A percentile compares a stretch with the other conserved stretches of the same genome.
Evolutionary conservation across 2,329 filamentous ascomycete genomes (phyloP).

Genomic region (Beauveria asiatica): DNA sequence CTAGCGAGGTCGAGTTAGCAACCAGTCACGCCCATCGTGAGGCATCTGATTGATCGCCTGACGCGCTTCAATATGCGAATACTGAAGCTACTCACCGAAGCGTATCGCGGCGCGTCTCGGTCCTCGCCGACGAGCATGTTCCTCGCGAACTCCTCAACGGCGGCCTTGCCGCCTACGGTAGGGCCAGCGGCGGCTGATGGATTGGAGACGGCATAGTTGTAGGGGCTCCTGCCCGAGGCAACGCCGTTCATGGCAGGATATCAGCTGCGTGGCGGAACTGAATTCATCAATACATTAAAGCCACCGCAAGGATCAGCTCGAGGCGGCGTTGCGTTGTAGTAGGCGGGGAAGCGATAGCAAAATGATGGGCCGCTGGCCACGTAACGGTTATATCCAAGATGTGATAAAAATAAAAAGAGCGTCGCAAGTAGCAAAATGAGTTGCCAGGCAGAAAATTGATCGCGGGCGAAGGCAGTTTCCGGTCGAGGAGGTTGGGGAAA

Average conservation of each 20-base stretch:
- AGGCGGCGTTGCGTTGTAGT: slow-evolving; percentile 2
- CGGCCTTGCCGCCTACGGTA: slow-evolving; percentile 34
- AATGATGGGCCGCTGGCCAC: not conserved
- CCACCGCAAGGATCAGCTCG: slow-evolving; percentile 11
- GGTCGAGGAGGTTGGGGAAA: not conserved
- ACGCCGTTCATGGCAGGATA: slow-evolving; percentile 31
- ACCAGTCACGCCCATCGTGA: not conserved
- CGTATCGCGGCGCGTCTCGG: slow-evolving; percentile 44
- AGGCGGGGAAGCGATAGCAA: not conserved
- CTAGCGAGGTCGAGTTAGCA: not conserved
- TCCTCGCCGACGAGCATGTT: slow-evolving; percentile 47
- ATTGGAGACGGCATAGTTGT: slow-evolving; percentile 27
- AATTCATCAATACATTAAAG: slow-evolving; percentile 9
- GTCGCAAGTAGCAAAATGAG: not conserved
- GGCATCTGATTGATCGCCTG: not conserved
- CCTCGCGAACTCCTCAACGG: slow-evolving; percentile 51
- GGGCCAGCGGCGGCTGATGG: slow-evolving; percentile 23
- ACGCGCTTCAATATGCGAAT: not conserved
- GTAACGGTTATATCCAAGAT: not conserved
- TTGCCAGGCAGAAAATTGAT: not conserved
- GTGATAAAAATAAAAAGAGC: not conserved
- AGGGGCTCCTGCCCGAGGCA: slow-evolving; percentile 25
- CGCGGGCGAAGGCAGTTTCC: not conserved
- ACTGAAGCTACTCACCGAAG: slow-evolving; percentile 41
- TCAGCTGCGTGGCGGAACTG: not conserved